A percentile compares a stretch with the other conserved stretches of the same genome.
These are phyloP conservation scores for Metschnikowia hibisci DNA, from an alignment of 805 yeast species.

Conservation along the genomic window DNA sequence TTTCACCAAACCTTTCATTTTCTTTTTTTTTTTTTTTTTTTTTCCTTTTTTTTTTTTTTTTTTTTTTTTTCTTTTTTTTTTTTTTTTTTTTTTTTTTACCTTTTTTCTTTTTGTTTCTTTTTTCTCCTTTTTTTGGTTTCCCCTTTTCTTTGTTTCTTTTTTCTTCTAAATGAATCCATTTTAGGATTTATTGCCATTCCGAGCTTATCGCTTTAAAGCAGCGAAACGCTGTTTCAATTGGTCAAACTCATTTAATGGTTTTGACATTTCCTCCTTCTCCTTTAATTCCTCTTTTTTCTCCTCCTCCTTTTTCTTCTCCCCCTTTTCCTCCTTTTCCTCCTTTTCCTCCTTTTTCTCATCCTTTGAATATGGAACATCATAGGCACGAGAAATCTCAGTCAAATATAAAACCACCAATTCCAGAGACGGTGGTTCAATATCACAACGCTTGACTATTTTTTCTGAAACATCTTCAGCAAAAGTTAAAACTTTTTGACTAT, in stretches of 20 bases:
- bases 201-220: constrained; percentile 51
- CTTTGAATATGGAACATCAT: constrained; percentile 69
- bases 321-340: constrained; percentile 5
- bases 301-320: background rate
- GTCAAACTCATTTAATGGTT: constrained; percentile 50
- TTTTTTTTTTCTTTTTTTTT: too few relatives aligned
- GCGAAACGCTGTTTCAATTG: constrained; percentile 69
- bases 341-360: constrained; percentile 20
- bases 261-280: background rate
- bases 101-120: too few relatives aligned
- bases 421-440: constrained; percentile 61
- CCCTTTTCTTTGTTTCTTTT: too few relatives aligned
- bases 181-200: too few relatives aligned
- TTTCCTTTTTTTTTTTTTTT: too few relatives aligned
- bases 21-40: too few relatives aligned
- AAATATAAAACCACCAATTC: constrained; percentile 67
- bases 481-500: constrained; percentile 50
- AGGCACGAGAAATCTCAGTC: constrained; percentile 76
- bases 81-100: too few relatives aligned
- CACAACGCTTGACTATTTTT: constrained; percentile 60
- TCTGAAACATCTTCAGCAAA: constrained; percentile 54
- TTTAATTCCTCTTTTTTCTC: too few relatives aligned
- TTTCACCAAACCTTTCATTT: too few relatives aligned
- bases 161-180: too few relatives aligned
- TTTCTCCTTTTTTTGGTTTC: too few relatives aligned